Conservation (phyloP, 306 rosid genomes). For the Inga leiocalycina region DNA sequence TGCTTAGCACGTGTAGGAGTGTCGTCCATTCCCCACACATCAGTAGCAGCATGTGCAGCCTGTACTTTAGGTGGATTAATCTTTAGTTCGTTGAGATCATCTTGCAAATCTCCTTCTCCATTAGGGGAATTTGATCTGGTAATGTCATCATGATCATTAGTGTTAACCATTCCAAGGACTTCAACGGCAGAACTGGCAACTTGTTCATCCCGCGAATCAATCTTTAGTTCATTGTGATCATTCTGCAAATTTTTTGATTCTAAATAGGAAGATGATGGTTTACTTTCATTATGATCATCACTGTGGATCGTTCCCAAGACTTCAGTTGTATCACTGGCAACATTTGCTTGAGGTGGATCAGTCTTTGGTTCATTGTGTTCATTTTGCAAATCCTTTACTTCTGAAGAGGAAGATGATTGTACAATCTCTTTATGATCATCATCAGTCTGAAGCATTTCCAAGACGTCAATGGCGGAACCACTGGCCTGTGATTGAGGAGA, state of each 20-base stretch:
- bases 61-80: constrained; percentile 27
- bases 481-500: background rate
- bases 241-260: constrained; percentile 31
- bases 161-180: constrained; percentile 8
- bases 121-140: constrained; percentile 24
- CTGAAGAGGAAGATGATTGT: constrained; percentile 28
- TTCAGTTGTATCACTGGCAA: background rate
- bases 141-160: background rate
- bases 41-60: constrained; percentile 6
- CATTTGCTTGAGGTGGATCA: constrained; percentile 16
- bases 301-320: background rate
- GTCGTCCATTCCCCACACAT: constrained; percentile 34
- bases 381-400: constrained; percentile 32
- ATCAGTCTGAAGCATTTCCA: constrained; percentile 26
- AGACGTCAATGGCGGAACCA: background rate
- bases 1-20: constrained; percentile 46
- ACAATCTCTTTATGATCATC: background rate
- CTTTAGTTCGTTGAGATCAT: constrained; percentile 18
- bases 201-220: constrained; percentile 24
- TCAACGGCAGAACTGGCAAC: constrained; percentile 11
- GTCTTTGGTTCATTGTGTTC: constrained; percentile 16
- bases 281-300: background rate
- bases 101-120: constrained; percentile 29
- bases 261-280: constrained; percentile 26
- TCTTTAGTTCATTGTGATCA: constrained; percentile 20